Conservation (phyloP, 2,329 filamentous ascomycete genomes). For the Penicillium sp. region DNA sequence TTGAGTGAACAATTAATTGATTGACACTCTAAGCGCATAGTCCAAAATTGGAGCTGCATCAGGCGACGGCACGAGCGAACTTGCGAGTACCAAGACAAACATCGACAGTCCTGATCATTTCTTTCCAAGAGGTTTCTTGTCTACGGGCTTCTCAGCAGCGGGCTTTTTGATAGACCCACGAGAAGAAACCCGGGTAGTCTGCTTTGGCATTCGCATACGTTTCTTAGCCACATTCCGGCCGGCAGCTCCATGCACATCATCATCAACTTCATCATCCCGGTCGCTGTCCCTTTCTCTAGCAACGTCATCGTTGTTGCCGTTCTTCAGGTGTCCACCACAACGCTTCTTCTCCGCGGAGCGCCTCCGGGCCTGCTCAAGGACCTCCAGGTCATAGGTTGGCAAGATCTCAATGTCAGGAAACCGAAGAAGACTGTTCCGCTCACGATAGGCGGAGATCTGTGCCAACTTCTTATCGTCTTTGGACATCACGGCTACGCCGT, state of each 20-base stretch:
- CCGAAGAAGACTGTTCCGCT: slow-evolving; percentile 11
- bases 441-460: neutral
- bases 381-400: slow-evolving; percentile 31
- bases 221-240: too few species aligned
- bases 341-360: neutral
- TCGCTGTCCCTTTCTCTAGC: neutral
- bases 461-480: neutral
- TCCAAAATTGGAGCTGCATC: neutral
- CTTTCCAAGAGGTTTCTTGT: neutral
- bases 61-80: neutral
- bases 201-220: too few species aligned
- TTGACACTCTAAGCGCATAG: neutral
- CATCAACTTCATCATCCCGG: neutral
- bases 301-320: too few species aligned
- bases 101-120: neutral
- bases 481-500: neutral
- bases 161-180: slow-evolving; percentile 11
- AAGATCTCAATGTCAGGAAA: slow-evolving; percentile 47
- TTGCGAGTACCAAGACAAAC: neutral
- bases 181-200: neutral
- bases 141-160: neutral
- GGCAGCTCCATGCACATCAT: too few species aligned
- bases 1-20: neutral
- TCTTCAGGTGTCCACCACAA: too few species aligned
- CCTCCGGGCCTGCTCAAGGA: slow-evolving; percentile 4